Conservation (phyloP, 306 rosid species). For the Betula pendula region DNA sequence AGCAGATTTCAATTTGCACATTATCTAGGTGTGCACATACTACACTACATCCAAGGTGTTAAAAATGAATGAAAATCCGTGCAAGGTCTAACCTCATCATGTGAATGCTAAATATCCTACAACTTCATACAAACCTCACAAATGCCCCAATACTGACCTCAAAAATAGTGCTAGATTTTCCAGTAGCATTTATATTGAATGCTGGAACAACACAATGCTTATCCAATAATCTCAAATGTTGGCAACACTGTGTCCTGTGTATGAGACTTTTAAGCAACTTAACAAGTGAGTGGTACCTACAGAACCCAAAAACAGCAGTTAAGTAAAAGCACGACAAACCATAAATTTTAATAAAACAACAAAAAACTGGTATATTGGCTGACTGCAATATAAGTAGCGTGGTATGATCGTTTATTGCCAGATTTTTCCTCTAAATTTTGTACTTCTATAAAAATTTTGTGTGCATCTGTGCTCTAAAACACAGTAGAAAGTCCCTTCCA, state of each 20-base stretch:
- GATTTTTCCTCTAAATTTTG: not conserved
- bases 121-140: constrained; percentile 20
- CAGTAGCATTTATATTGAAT: constrained; percentile 26
- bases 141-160: constrained; percentile 42
- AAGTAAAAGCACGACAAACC: constrained; percentile 13
- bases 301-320: constrained; percentile 30
- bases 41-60: not conserved
- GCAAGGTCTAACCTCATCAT: constrained; percentile 19
- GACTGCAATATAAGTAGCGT: not conserved
- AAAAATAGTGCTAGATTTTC: constrained; percentile 34
- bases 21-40: constrained; percentile 11
- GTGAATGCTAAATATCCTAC: not conserved
- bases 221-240: constrained; percentile 54
- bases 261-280: constrained; percentile 63
- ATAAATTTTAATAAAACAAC: not conserved
- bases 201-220: constrained; percentile 66
- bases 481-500: not conserved
- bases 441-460: not conserved
- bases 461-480: not conserved
- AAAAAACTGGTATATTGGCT: not conserved
- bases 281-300: constrained; percentile 60
- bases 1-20: constrained; percentile 7
- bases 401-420: not conserved
- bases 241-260: constrained; percentile 53
- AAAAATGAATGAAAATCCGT: not conserved